Base-by-base conservation (phyloP, 306 rosid genomes). In the Sophora flavescens region DNA sequence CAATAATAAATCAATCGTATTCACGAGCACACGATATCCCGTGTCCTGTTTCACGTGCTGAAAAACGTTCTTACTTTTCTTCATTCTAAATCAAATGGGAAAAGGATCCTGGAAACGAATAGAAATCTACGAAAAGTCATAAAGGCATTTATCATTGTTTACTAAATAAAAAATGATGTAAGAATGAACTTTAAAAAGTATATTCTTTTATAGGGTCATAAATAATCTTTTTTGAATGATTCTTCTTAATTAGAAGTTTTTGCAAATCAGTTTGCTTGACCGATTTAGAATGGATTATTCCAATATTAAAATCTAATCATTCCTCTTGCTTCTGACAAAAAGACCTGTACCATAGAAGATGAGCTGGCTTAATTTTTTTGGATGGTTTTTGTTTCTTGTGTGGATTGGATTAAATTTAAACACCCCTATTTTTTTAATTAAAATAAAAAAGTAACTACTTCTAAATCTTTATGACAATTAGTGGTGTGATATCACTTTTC, bases 261-360 rank as follows among this genome's bases (percentile, higher is more conserved):
- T 2, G 14, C 11, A 4, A 44, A 9, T 44, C 11, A 10, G 14
- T 3, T 44, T 44, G 50, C 0, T 41, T 3, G 11, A 41, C 0
- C 3, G 11, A 2, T 41, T 7, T 41, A 41, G 11, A 41, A 6
- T 41, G 11, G 12, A 7, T 8, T 41, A 7, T 41, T 41, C 12
- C 45, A 41, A 41, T 8, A 41, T 41, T 41, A 10, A 10, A 41
- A 2, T 1, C 32, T 30, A 30, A 30, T 30, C 32, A 30, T 30
- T 70, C 91, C 81, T 89, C 97, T 84, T 69, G 97, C 97, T 80
- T 90, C 89, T 45, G 99, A 89, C 14, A 89, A 63, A 18, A 90
- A 80, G 45, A 87, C 77, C 99, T 90, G 93, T 83, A 81, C 42
- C 74, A 76, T 35, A 28, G 35, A 35, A 47, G 58, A 67, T 22